Evolutionary conservation across 2,329 filamentous ascomycete genomes (phyloP), one percentile per base, ranked within the genome.

Genomic region (Penicillium verrucosum): DNA sequence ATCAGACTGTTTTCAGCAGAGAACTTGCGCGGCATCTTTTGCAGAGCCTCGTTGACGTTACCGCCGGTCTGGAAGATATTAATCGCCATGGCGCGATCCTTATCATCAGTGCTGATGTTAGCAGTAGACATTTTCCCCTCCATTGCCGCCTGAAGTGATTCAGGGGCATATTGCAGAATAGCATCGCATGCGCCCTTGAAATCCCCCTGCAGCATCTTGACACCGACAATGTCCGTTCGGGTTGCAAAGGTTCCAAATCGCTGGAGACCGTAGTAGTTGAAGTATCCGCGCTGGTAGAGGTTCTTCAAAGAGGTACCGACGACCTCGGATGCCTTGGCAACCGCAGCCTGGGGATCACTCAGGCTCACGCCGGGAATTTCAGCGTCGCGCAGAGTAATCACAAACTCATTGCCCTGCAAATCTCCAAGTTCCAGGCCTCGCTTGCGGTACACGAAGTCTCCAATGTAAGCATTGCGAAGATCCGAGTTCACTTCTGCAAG

Each of bases 261-360:
- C 76, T 99, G 94, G n/a, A 97, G 85, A 9, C 94, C 94, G 69
- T 92, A 99, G 77, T 97, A 99, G 76, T 99, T 99, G 75, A 99
- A 87, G 79, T 95, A 99, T 3, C 94, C 94, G 43, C 87, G 82
- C 42, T 85, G 77, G 53, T 82, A 80, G 63, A 97, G 84, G 60
- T 87, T 84, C 41, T 82, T 78, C 49, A 96, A 77, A 1, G 90
- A 68, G 81, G 59, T 79, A 68, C 59, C 81, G 69, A 60, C 90
- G 51, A 73, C 57, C 51, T 72, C 51, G 72, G 77, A 68, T 71
- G 74, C 65, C 71, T 75, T 62, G 75, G 72, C 54, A 70, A 80
- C 14, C 3, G 70, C 67, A 30, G 80, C 73, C 54, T 80, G 79
- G 10, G 86, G 79, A 37, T 77, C 58, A 73, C 73, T 46, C 57